These are phyloP conservation scores for Atkinsonella texensis DNA, from an alignment of 2,329 filamentous ascomycete species.

Conservation along the genomic window DNA sequence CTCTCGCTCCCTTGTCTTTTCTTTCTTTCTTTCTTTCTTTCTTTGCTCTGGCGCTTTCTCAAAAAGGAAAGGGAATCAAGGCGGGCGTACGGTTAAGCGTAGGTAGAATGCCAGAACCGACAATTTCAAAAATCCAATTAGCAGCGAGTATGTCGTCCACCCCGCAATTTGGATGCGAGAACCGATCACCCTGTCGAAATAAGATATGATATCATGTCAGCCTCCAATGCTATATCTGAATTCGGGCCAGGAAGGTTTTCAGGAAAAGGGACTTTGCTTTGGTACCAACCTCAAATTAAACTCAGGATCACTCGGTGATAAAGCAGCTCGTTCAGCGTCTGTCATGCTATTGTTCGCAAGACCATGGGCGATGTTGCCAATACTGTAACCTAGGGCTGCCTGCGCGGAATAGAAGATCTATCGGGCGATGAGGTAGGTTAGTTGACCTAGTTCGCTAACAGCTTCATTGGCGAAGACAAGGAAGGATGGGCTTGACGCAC, in stretches of 20 bases:
- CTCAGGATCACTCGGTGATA: conserved; percentile 30
- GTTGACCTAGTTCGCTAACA: not conserved
- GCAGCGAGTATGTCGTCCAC: conserved; percentile 36
- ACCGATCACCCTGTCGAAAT: conserved; percentile 28
- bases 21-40: no score
- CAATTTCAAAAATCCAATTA: conserved; percentile 39
- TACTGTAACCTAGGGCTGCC: conserved; percentile 33
- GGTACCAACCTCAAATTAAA: conserved; percentile 17
- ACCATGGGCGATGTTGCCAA: conserved; percentile 31
- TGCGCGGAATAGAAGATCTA: conserved; percentile 38
- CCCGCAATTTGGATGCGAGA: conserved; percentile 42
- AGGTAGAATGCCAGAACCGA: conserved; percentile 42
- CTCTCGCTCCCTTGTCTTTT: no score
- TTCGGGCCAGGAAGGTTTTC: not conserved
- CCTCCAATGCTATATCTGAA: not conserved
- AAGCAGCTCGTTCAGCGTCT: conserved; percentile 27
- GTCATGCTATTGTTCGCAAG: conserved; percentile 44
- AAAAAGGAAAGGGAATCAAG: not conserved
- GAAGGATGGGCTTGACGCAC: conserved; percentile 29
- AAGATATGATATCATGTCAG: not conserved
- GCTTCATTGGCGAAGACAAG: conserved; percentile 35
- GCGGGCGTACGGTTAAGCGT: conserved; percentile 27
- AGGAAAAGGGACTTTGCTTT: not conserved
- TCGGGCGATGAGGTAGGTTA: not conserved
- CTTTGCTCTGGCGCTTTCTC: no score